These are phyloP conservation scores for Ploettnerulaceae sp. DNA, from an alignment of 2,329 filamentous ascomycete species.

Conservation along the genomic window DNA sequence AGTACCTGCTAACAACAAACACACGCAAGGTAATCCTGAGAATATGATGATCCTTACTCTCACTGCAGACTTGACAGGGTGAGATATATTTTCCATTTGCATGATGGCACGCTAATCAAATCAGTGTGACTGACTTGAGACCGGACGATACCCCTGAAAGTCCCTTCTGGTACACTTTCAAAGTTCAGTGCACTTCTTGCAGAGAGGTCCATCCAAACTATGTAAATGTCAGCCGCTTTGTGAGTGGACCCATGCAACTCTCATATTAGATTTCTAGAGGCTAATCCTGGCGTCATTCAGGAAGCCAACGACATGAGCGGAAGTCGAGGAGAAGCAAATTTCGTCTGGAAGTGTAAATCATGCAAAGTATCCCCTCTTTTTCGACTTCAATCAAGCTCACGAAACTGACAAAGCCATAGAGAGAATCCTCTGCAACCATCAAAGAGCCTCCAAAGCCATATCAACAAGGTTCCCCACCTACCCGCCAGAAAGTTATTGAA, in stretches of 20 bases:
- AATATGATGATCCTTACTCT: slow-evolving; percentile 60
- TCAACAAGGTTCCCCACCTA: slow-evolving; percentile 64
- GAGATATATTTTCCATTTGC: slow-evolving; percentile 28
- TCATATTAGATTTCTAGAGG: not conserved
- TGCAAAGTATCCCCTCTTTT: slow-evolving; percentile 66
- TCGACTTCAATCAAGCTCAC: not conserved
- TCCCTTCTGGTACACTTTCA: slow-evolving; percentile 97
- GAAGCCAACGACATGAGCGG: slow-evolving; percentile 88
- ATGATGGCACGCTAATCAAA: slow-evolving; percentile 1
- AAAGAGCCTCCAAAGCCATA: slow-evolving; percentile 69
- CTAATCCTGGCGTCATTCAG: slow-evolving; percentile 40
- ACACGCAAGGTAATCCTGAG: slow-evolving; percentile 3
- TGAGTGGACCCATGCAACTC: slow-evolving; percentile 35
- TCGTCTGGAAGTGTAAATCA: slow-evolving; percentile 99
- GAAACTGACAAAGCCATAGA: slow-evolving; percentile 41
- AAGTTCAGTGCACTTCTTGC: slow-evolving; percentile 97
- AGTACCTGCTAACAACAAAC: not conserved
- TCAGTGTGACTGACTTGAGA: slow-evolving; percentile 82
- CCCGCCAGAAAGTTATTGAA: slow-evolving; percentile 73
- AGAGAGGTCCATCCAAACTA: slow-evolving; percentile 84
- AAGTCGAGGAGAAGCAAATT: slow-evolving; percentile 93
- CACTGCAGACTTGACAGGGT: slow-evolving; percentile 67
- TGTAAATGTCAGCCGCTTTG: slow-evolving; percentile 83
- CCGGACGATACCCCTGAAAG: slow-evolving; percentile 75
- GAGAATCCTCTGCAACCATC: slow-evolving; percentile 83